Base-by-base conservation (phyloP, 768 basidiomycete species). In the Obba rivulosa region DNA sequence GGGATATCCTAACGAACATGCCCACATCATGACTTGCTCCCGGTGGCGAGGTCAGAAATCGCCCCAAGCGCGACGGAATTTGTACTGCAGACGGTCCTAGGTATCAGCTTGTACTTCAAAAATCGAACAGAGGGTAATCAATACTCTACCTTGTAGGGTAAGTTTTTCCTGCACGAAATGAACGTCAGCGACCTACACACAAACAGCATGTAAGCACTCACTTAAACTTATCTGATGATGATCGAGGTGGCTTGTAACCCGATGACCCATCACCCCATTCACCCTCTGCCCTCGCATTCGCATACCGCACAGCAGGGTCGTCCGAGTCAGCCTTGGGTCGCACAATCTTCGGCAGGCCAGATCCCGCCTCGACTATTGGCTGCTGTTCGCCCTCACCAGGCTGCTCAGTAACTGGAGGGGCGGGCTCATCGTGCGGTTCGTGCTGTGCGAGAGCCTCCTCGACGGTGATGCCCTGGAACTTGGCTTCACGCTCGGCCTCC, bases 21-120 rank as follows among this genome's bases (percentile, higher is more conserved):
- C 16, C 38, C 13, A 25, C 25, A 4, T 14, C 11, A 31, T 53
- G 25, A 38, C n/a, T n/a, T n/a, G 28, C 13, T 13, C 28, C 13
- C 28, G 4, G 46, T 31, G 39, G 28, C 34, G 43, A 31, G 48
- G 45, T 75, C 59, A 92, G 66, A 92, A 92, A 65, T 92, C 89
- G 37, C 87, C 87, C 88, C 89, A 92, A 57, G 71, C 88, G 49
- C 87, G 79, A 44, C 82, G 80, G 79, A 92, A 91, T 69, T 92
- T 92, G 67, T 91, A 92, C 89, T 92, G 80, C 68, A 86, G 74
- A 38, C 77, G 78, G 51, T 68, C 70, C 79, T 81, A 55, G 40
- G 57, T 24, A 66, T 85, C 57, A 87, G 76, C 58, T 57, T 66
- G 65, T 65, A 69, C 44, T 60, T 46, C 48, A 38, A 50, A 43